Conservation (phyloP, 805 yeast genomes). For the Candida tammaniensis region DNA sequence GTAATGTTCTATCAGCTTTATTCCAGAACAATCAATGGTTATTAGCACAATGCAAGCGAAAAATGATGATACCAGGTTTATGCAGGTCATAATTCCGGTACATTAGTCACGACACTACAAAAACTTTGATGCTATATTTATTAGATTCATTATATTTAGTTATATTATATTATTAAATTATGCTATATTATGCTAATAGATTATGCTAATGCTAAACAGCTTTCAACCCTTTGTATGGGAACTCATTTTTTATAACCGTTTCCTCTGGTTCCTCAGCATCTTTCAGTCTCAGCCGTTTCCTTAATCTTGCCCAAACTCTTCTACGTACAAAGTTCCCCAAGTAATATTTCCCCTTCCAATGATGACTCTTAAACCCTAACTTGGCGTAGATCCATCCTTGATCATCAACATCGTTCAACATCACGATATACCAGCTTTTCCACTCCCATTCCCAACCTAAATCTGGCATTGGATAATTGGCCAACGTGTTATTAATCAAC, state of each 20-base stretch:
- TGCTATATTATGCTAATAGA: too few relatives aligned
- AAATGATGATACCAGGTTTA: too few relatives aligned
- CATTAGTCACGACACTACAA: too few relatives aligned
- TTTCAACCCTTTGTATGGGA: too few relatives aligned
- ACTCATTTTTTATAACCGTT: not conserved
- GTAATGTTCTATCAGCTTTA: too few relatives aligned
- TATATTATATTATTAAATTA: too few relatives aligned
- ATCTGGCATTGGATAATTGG: conserved; percentile 51
- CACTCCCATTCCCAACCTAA: conserved; percentile 65
- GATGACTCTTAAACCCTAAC: conserved; percentile 42
- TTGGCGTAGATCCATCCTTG: conserved; percentile 80
- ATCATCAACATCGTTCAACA: conserved; percentile 72
- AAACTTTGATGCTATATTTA: too few relatives aligned
- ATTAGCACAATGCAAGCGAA: too few relatives aligned
- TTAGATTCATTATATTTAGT: too few relatives aligned
- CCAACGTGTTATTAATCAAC: conserved; percentile 24
- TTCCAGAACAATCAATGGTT: too few relatives aligned
- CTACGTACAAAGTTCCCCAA: conserved; percentile 64
- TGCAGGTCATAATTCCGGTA: too few relatives aligned
- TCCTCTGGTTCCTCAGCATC: not conserved
- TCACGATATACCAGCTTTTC: conserved; percentile 70
- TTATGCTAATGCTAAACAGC: too few relatives aligned
- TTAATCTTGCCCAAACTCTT: conserved; percentile 57
- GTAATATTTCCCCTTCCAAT: conserved; percentile 64
- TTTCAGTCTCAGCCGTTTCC: conserved; percentile 13